phyloP scores from a whole-genome alignment of 495 filamentous ascomycete species.

The Xylaria venustula region DNA sequence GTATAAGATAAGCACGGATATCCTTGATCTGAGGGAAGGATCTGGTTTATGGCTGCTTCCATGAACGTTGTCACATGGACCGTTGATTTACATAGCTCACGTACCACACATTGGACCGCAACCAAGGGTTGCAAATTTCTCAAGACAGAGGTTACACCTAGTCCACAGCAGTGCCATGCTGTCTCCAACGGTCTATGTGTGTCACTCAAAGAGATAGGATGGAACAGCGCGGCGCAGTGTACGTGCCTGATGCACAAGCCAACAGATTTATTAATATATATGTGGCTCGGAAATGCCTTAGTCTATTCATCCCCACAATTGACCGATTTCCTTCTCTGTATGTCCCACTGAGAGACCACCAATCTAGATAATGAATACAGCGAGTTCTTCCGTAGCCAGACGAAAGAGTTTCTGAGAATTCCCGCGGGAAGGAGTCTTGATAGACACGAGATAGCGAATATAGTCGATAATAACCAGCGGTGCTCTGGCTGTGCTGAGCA shows the following conservation, averaged over 20 bases:
- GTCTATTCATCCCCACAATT: slow-evolving; percentile 6
- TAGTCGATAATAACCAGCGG: background rate
- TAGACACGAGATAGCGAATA: background rate
- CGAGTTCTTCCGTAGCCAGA: slow-evolving; percentile 8
- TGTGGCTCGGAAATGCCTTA: slow-evolving; percentile 9
- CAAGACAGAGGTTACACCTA: background rate
- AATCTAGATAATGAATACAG: slow-evolving; percentile 5
- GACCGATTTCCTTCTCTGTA: background rate
- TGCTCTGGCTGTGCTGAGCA: slow-evolving; percentile 7
- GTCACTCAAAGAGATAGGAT: background rate
- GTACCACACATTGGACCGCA: background rate
- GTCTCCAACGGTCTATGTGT: background rate
- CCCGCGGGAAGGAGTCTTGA: background rate
- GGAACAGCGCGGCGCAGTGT: background rate
- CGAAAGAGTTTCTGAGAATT: background rate
- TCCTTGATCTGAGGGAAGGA: background rate
- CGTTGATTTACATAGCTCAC: background rate
- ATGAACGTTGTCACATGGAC: background rate
- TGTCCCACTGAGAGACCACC: slow-evolving; percentile 14
- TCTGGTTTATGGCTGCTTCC: background rate
- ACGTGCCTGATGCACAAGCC: background rate
- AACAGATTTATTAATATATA: slow-evolving; percentile 13
- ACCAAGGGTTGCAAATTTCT: background rate
- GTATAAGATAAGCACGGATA: background rate
- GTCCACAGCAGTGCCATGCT: background rate